A percentile compares a stretch with the other conserved stretches of the same genome.
These are phyloP conservation scores for Omphalotus guepiniiformis DNA, from an alignment of 768 basidiomycete genomes.

Conservation along the genomic window DNA sequence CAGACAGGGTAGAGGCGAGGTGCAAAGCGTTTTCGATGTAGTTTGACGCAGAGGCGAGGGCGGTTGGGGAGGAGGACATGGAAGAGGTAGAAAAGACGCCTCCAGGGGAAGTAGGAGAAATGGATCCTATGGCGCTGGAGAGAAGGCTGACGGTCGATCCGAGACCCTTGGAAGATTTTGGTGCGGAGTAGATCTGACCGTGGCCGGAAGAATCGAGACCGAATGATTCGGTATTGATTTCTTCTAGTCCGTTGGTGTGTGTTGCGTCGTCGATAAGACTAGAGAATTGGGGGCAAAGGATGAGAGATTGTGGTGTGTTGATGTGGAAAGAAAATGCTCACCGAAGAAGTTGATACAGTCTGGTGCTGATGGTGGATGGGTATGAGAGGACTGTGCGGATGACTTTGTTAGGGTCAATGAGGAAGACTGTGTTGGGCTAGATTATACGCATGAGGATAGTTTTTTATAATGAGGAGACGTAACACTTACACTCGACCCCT, in stretches of 20 bases:
- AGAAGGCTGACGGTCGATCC: neutral
- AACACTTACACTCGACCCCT: neutral
- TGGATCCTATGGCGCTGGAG: neutral
- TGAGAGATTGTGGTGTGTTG: no score
- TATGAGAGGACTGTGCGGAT: neutral
- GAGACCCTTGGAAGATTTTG: neutral
- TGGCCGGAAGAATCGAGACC: neutral
- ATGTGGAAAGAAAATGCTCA: neutral
- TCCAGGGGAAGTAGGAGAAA: neutral
- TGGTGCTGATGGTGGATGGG: constrained; percentile 1
- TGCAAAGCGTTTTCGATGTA: constrained; percentile 25
- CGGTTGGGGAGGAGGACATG: neutral
- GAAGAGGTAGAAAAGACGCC: neutral
- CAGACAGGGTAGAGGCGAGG: constrained; percentile 27
- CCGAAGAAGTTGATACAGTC: constrained; percentile 6
- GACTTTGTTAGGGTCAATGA: constrained; percentile 3
- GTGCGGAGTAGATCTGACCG: neutral
- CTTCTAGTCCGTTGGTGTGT: neutral
- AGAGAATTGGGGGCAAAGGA: neutral
- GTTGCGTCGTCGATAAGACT: constrained; percentile 7
- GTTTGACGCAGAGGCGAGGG: neutral
- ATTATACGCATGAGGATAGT: neutral
- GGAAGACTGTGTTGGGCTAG: constrained; percentile 7
- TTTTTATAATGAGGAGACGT: neutral
- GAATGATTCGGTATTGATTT: constrained; percentile 1